Evolutionary conservation across 805 yeast genomes (phyloP).

Genomic region (Saturnispora quitensis): DNA sequence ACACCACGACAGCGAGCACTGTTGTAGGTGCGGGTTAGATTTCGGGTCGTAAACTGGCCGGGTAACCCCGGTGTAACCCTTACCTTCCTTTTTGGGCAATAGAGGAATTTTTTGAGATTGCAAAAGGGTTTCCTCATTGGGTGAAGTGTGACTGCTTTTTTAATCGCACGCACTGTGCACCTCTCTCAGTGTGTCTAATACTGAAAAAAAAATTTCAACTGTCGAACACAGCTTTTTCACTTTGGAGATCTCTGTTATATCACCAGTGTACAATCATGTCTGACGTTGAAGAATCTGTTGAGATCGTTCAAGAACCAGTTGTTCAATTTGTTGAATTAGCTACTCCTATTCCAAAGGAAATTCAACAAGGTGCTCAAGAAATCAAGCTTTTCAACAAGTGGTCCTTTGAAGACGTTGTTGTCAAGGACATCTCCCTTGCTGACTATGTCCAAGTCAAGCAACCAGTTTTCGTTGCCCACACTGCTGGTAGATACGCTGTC

Average conservation of each 20-base stretch:
- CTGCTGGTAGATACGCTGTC: constrained; percentile 99
- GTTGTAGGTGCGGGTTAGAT: not conserved
- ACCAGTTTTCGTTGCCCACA: constrained; percentile 97
- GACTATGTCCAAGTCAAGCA: constrained; percentile 97
- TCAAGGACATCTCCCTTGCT: constrained; percentile 95
- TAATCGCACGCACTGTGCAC: not conserved
- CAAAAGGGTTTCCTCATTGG: constrained; percentile 5
- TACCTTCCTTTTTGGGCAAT: constrained; percentile 14
- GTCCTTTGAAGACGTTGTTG: constrained; percentile 96
- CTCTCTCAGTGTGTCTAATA: not conserved
- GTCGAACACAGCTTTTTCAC: not conserved
- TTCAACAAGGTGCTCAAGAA: constrained; percentile 92
- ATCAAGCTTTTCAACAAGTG: constrained; percentile 99
- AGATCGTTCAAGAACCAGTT: constrained; percentile 76
- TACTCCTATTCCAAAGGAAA: constrained; percentile 93
- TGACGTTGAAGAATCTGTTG: constrained; percentile 56
- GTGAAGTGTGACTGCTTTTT: constrained; percentile 11
- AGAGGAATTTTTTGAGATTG: constrained; percentile 7
- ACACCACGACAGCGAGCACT: not conserved
- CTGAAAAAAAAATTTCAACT: constrained; percentile 2
- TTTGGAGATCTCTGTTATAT: not conserved
- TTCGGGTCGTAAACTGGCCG: not conserved
- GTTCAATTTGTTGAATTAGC: constrained; percentile 78
- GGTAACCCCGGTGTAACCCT: constrained; percentile 13
- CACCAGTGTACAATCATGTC: constrained; percentile 45